Evolutionary conservation across 2,329 filamentous ascomycete species (phyloP), one percentile per base, ranked within the genome.

Genomic region (Monosporascus sp.): DNA sequence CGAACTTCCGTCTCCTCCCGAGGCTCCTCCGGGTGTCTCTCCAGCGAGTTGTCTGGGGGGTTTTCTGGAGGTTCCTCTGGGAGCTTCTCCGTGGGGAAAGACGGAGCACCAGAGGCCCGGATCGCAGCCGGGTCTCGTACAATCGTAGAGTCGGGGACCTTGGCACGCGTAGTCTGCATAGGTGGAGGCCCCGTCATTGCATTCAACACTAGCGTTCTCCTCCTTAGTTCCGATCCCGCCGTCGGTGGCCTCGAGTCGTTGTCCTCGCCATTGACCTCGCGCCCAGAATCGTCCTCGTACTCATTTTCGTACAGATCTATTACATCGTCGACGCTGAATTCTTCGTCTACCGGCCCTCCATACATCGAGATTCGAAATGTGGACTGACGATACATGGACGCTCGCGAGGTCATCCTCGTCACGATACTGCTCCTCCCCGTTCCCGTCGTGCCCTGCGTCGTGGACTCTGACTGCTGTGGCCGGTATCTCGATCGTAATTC

Each of bases 371-470:
- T 35, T 35, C 31, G 31, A 35, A 35, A 35, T 35, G 31, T 35
- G 31, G 31, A 35, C 31, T 35, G 64, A 50, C 60, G 70, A 58
- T 76, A 75, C 70, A 78, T 79, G 57, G 76, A 94, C 72, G 73
- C 87, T 51, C 86, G 78, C 2, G 88, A 91, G 74, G 88, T 95
- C 55, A 84, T 83, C 61, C 89, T 91, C 3, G 91, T 94, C 58
- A 87, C 69, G 49, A 94, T 78, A 65, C 91, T 96, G 68, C 89
- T 95, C 56, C 89, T 81, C 65, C 93, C 89, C 1, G 90, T 95
- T n/a, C 86, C 84, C 5, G 70, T 60, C 2, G 79, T 81, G 24
- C 87, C 91, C 35, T 78, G 79, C 26, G 74, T 72, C 5, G 79
- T 80, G 3, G 80, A 82, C 37, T 74, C 68, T 19, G 80, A 79